Conservation (phyloP, 306 rosid genomes). For the Cyamopsis tetragonoloba region DNA sequence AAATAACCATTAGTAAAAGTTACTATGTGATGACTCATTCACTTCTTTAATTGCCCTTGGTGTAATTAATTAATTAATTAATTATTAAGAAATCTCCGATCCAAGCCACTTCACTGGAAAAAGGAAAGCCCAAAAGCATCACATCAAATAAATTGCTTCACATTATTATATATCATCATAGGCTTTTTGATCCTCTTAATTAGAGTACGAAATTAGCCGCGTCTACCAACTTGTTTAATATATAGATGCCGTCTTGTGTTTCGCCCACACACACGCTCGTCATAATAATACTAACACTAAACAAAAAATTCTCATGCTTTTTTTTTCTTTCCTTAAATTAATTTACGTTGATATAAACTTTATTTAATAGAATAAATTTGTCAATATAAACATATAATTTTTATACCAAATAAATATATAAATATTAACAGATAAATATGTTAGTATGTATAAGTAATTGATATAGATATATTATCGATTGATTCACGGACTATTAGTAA, state of each 20-base stretch:
- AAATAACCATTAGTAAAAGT: conserved; percentile 19
- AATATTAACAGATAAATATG: no score
- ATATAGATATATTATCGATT: no score
- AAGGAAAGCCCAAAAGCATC: conserved; percentile 19
- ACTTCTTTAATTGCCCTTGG: conserved; percentile 27
- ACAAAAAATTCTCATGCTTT: no score
- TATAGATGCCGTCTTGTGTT: conserved; percentile 6
- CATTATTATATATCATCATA: neutral
- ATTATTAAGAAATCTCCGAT: neutral
- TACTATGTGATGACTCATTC: neutral
- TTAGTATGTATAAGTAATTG: no score
- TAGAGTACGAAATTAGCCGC: conserved; percentile 28
- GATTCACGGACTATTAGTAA: no score
- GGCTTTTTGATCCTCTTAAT: conserved; percentile 24
- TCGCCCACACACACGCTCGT: neutral
- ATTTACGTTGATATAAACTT: no score
- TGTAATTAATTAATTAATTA: conserved; percentile 18
- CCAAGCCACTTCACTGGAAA: neutral
- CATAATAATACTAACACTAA: conserved; percentile 22
- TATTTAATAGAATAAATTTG: no score
- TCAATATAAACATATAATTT: no score
- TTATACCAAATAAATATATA: no score
- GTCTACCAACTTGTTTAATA: conserved; percentile 27
- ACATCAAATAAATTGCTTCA: conserved; percentile 8
- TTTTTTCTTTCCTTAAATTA: no score